Conservation (phyloP, 352 stramenopile species). For the Phytopythium ostracodes region DNA sequence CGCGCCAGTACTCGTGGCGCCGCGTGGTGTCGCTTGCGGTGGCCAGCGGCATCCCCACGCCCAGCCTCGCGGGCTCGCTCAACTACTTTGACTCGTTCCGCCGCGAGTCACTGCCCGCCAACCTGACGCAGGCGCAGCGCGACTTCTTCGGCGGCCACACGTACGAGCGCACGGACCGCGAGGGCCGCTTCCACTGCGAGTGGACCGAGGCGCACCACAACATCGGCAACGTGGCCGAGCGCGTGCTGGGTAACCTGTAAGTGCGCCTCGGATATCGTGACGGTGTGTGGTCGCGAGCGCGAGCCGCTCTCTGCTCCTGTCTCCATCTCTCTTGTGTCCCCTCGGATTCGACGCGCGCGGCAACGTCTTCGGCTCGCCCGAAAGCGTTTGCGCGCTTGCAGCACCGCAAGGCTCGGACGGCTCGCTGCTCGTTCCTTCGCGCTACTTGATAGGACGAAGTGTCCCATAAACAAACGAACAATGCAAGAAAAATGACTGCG, state of each 20-base stretch:
- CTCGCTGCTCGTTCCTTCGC: not conserved
- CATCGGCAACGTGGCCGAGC: slow-evolving; percentile 94
- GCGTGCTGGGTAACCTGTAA: slow-evolving; percentile 92
- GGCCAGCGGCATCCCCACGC: slow-evolving; percentile 90
- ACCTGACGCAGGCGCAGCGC: slow-evolving; percentile 98
- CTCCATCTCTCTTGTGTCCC: not conserved
- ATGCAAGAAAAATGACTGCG: slow-evolving; percentile 5
- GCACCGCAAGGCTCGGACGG: too few species aligned
- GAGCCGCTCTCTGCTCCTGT: not conserved
- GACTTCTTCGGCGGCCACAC: slow-evolving; percentile 99
- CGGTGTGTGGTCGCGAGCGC: not conserved
- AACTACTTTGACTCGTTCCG: slow-evolving; percentile 99
- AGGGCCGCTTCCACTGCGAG: slow-evolving; percentile 95
- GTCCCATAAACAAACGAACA: slow-evolving; percentile 2
- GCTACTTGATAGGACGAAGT: not conserved
- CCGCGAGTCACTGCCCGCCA: slow-evolving; percentile 91
- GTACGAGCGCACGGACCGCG: slow-evolving; percentile 94
- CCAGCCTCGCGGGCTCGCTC: slow-evolving; percentile 91
- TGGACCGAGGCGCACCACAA: slow-evolving; percentile 97
- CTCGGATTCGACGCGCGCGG: not conserved
- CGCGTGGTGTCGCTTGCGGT: slow-evolving; percentile 96
- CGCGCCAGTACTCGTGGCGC: slow-evolving; percentile 94
- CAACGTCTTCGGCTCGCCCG: too few species aligned
- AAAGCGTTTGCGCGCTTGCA: not conserved
- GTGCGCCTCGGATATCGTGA: slow-evolving; percentile 3